A percentile compares a stretch with the other conserved stretches of the same genome.
Evolutionary conservation across 768 basidiomycete species (phyloP).

Genomic region (Zangia roseola): DNA sequence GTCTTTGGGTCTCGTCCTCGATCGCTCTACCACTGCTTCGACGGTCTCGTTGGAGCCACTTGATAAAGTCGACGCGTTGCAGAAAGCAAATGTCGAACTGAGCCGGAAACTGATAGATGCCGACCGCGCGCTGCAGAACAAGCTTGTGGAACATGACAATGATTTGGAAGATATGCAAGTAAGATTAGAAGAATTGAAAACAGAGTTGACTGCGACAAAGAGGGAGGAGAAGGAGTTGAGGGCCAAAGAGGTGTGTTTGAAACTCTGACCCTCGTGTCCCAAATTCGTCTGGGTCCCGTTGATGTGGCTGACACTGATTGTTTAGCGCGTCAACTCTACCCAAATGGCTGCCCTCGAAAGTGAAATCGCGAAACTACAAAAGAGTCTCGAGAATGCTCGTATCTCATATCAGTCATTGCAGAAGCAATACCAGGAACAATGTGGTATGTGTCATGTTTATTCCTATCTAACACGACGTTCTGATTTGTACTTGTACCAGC

Average conservation of each 20-base stretch:
- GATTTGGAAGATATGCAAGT: conserved; percentile 80
- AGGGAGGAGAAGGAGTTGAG: conserved; percentile 92
- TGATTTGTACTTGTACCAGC: conserved; percentile 37
- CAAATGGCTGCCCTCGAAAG: conserved; percentile 73
- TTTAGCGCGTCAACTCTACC: conserved; percentile 58
- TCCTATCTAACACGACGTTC: not conserved
- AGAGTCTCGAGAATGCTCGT: conserved; percentile 70
- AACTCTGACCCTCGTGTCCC: conserved; percentile 4
- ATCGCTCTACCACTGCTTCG: conserved; percentile 57
- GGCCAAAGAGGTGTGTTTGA: conserved; percentile 67
- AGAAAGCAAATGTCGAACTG: conserved; percentile 74
- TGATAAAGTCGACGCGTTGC: conserved; percentile 73
- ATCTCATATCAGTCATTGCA: conserved; percentile 74
- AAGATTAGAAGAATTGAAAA: conserved; percentile 72
- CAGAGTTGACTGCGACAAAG: conserved; percentile 76
- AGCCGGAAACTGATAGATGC: conserved; percentile 71
- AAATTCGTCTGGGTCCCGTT: not conserved
- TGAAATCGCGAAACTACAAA: conserved; percentile 75
- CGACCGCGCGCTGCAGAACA: conserved; percentile 63
- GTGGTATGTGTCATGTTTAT: conserved; percentile 47
- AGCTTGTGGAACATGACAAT: conserved; percentile 74
- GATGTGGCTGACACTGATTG: conserved; percentile 8
- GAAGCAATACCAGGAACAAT: conserved; percentile 88
- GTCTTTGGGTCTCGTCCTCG: conserved; percentile 56
- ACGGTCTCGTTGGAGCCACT: conserved; percentile 67